These are phyloP conservation scores for Coelastrella sp. DNA, from an alignment of 139 green algal species.

Conservation along the genomic window DNA sequence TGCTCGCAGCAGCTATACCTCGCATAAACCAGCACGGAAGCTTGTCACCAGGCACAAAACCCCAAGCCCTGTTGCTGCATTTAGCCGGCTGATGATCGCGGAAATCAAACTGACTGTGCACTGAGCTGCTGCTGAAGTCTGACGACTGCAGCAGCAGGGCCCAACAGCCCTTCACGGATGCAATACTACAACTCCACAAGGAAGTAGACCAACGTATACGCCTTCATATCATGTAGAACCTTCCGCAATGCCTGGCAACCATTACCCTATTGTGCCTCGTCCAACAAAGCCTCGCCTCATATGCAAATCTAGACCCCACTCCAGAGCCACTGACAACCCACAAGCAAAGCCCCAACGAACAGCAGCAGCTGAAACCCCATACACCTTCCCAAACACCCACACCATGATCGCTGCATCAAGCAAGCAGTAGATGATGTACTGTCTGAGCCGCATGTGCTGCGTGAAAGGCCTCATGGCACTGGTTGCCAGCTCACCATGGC, in stretches of 20 bases:
- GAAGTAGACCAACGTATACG: not conserved
- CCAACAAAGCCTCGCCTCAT: not conserved
- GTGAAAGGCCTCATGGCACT: conserved; percentile 11
- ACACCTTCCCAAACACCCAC: conserved; percentile 24
- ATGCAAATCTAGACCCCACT: conserved; percentile 15
- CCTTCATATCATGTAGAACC: not conserved
- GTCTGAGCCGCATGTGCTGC: conserved; percentile 31
- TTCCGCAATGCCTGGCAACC: not conserved
- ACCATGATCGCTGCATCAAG: conserved; percentile 7
- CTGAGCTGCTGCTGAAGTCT: too few species aligned
- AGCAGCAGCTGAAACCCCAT: conserved; percentile 9
- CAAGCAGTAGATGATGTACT: not conserved
- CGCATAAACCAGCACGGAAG: too few species aligned
- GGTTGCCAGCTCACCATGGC: conserved; percentile 6
- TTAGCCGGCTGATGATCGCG: too few species aligned
- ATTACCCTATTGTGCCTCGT: not conserved
- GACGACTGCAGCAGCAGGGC: too few species aligned
- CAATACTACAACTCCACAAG: too few species aligned
- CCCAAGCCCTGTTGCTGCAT: too few species aligned
- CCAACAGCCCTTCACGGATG: too few species aligned
- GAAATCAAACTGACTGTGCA: too few species aligned
- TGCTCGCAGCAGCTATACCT: too few species aligned
- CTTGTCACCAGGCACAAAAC: too few species aligned
- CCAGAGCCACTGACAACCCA: not conserved
- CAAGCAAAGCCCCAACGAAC: conserved; percentile 11